phyloP scores from a whole-genome alignment of 768 basidiomycete genomes.

The Pisolithus tinctorius region DNA sequence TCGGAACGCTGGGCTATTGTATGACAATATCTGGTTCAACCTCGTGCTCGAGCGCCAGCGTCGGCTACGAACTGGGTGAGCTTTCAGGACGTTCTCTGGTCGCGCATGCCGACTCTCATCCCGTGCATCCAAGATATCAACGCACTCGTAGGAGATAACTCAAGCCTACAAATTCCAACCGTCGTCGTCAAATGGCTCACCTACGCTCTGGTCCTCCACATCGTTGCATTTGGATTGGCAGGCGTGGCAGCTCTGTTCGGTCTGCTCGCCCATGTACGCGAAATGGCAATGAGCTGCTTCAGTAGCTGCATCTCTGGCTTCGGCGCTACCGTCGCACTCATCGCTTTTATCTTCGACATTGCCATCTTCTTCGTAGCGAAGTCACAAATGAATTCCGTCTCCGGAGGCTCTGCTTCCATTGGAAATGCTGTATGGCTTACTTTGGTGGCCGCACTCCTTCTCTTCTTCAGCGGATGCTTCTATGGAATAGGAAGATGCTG shows the following conservation, averaged over 20 bases:
- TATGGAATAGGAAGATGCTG: conserved; percentile 83
- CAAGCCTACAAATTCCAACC: conserved; percentile 65
- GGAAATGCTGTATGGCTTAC: conserved; percentile 93
- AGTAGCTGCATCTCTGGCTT: conserved; percentile 78
- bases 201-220: conserved; percentile 86
- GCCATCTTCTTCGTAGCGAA: conserved; percentile 87
- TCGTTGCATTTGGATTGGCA: conserved; percentile 75
- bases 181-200: conserved; percentile 93
- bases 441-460: conserved; percentile 74
- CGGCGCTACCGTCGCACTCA: conserved; percentile 68
- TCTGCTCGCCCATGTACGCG: conserved; percentile 80
- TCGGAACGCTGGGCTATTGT: conserved; percentile 92
- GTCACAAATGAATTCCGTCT: conserved; percentile 66
- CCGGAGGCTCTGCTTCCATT: conserved; percentile 69
- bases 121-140: conserved; percentile 60
- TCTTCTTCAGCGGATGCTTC: conserved; percentile 90
- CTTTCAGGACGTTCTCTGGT: conserved; percentile 8
- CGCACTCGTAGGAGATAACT: conserved; percentile 61
- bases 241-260: conserved; percentile 73
- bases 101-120: conserved; percentile 2
- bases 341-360: conserved; percentile 92
- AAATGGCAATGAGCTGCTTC: conserved; percentile 80
- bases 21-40: conserved; percentile 45
- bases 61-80: conserved; percentile 88
- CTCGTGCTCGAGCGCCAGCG: conserved; percentile 70